Evolutionary conservation across 2,329 filamentous ascomycete species (phyloP), one percentile per base, ranked within the genome.

Genomic region (Neoarthrinium moseri): DNA sequence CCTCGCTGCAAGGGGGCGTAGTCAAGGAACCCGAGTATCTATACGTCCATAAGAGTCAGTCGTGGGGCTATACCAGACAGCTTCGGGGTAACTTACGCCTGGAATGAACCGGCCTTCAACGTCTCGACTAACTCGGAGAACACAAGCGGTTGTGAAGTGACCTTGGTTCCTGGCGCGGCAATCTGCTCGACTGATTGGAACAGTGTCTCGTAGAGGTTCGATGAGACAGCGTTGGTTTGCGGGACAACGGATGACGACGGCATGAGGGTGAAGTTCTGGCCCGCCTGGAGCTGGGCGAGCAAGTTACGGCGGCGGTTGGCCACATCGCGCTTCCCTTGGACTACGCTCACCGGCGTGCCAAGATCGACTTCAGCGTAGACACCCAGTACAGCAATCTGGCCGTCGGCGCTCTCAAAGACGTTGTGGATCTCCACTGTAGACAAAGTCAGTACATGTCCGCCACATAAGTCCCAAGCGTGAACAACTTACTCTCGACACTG

Each of bases 341-440:
- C 47, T 3, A 46, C 38, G 33, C 47, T 43, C 17, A 47, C 39
- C 3, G 54, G 43, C 24, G 49, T 56, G 12, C 51, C 52, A 8
- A 55, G 53, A 29, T 60, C 59, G 22, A 71, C 55, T 49, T 71
- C 69, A 51, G 74, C 62, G 59, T 72, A 74, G 39, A 67, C 59
- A 39, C 70, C 71, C 27, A 75, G 59, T 48, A 74, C 72, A 24
- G 70, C 69, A 29, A 74, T 65, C 45, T 71, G 57, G 12, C 60
- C 52, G 27, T 56, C 58, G 11, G 68, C 64, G 12, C 67, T 68
- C 56, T 75, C 67, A 58, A 79, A 81, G 32, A 84, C 80, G 70
- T 83, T 78, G 65, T 84, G 81, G 63, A 74, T 71, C 61, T 79
- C 76, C 69, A 79, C 66, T 61, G 56, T 40, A 39, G 36, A 36